Conservation (phyloP, 2,329 filamentous ascomycete genomes). For the Neofusicoccum sp. region DNA sequence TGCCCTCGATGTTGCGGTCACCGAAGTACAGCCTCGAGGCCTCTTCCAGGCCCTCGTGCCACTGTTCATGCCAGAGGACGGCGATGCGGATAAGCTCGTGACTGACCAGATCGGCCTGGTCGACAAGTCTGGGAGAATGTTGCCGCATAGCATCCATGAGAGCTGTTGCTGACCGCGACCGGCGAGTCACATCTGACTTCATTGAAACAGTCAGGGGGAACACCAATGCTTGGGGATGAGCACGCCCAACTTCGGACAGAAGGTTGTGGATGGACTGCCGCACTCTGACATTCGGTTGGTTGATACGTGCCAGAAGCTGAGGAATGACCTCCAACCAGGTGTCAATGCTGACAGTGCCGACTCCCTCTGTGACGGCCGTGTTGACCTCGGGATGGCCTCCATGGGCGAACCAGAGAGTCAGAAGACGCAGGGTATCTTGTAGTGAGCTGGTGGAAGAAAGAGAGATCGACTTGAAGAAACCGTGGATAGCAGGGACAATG, state of each 20-base stretch:
- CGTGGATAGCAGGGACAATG: conserved; percentile 90
- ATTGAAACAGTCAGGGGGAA: conserved; percentile 97
- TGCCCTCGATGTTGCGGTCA: conserved; percentile 95
- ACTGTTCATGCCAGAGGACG: conserved; percentile 97
- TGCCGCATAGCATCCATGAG: conserved; percentile 99
- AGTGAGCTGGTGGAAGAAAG: conserved; percentile 89
- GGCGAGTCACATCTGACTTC: conserved; percentile 86
- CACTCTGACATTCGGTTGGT: conserved; percentile 87
- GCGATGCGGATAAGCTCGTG: conserved; percentile 96
- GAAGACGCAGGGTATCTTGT: conserved; percentile 88
- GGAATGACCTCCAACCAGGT: conserved; percentile 99
- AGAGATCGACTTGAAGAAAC: conserved; percentile 97
- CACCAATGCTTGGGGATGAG: conserved; percentile 93
- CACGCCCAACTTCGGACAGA: conserved; percentile 87
- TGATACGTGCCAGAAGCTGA: conserved; percentile 95
- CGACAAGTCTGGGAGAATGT: conserved; percentile 88
- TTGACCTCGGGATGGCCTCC: conserved; percentile 89
- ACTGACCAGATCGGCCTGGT: conserved; percentile 93
- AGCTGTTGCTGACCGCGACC: conserved; percentile 83
- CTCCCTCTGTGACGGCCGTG: conserved; percentile 83
- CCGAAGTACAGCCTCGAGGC: conserved; percentile 96
- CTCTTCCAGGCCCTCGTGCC: conserved; percentile 97
- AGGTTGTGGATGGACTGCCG: conserved; percentile 90
- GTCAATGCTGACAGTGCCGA: conserved; percentile 89
- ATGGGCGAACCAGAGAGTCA: conserved; percentile 96